Evolutionary conservation across 257 asterid genomes (phyloP).

Genomic region (Fraxinus quadrangulata): DNA sequence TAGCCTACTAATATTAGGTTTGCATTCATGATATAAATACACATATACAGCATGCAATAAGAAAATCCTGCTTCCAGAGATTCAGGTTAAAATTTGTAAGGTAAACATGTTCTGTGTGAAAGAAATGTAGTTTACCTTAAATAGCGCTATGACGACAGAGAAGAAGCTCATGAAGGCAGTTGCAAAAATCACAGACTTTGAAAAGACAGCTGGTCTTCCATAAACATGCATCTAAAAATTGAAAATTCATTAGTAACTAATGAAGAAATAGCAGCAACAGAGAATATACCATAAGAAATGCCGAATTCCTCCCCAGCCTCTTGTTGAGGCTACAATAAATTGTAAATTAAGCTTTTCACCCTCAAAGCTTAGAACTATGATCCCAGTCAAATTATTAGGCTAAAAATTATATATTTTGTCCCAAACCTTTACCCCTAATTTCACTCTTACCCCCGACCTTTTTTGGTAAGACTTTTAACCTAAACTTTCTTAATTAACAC

Average conservation of each 20-base stretch:
- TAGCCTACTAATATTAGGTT: not conserved
- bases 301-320: not conserved
- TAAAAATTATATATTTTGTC: too few relatives aligned
- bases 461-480: not conserved
- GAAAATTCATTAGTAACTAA: slow-evolving; percentile 15
- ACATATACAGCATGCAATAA: not conserved
- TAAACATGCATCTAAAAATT: slow-evolving; percentile 62
- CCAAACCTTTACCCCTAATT: not conserved
- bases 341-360: not conserved
- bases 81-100: not conserved
- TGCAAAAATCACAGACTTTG: slow-evolving; percentile 83
- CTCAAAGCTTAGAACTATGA: not conserved
- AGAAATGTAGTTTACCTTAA: slow-evolving; percentile 55
- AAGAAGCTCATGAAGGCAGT: slow-evolving; percentile 97
- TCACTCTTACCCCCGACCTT: not conserved
- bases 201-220: slow-evolving; percentile 66
- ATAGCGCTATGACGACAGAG: slow-evolving; percentile 88
- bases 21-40: not conserved
- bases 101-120: not conserved
- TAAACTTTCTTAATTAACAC: too few relatives aligned
- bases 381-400: not conserved
- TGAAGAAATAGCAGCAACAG: slow-evolving; percentile 14
- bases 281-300: not conserved
- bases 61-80: not conserved
- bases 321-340: not conserved